These are phyloP conservation scores for Agroathelia rolfsii DNA, from an alignment of 1,284 basidiomycete genomes.

Conservation along the genomic window DNA sequence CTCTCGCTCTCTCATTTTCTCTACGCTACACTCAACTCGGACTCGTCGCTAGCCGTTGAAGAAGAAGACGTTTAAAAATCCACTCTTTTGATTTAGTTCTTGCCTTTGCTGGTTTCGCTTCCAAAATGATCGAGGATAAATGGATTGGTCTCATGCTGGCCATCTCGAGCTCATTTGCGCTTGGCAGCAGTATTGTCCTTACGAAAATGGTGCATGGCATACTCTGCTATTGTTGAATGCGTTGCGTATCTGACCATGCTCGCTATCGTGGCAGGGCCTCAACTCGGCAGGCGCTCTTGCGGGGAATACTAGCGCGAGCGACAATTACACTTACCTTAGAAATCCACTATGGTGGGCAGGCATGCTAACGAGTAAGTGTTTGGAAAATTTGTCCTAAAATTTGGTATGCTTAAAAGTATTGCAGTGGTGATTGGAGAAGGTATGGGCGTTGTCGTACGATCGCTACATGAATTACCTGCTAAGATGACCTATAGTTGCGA, in stretches of 20 bases:
- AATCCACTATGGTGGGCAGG: slow-evolving; percentile 99
- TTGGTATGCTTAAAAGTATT: too few relatives aligned
- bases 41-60: too few relatives aligned
- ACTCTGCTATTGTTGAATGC: too few relatives aligned
- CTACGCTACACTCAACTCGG: too few relatives aligned
- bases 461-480: slow-evolving; percentile 4
- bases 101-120: too few relatives aligned
- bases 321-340: slow-evolving; percentile 77
- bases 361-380: slow-evolving; percentile 78
- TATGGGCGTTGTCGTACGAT: slow-evolving; percentile 22
- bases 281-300: slow-evolving; percentile 61
- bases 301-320: slow-evolving; percentile 54
- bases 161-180: slow-evolving; percentile 73
- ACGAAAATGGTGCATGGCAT: slow-evolving; percentile 84
- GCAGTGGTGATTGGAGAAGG: slow-evolving; percentile 91
- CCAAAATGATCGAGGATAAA: slow-evolving; percentile 75
- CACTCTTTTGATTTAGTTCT: too few relatives aligned
- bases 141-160: slow-evolving; percentile 87
- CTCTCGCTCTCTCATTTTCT: too few relatives aligned
- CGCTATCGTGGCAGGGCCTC: slow-evolving; percentile 47
- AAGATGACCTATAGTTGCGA: slow-evolving; percentile 65
- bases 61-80: too few relatives aligned
- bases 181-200: slow-evolving; percentile 91
- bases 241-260: too few relatives aligned
- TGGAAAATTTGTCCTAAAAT: too few relatives aligned